Percentiles rank a stretch among this genome's conserved stretches.
Conservation (phyloP, 1,284 basidiomycete species). For the Rhodotorula sp. region DNA sequence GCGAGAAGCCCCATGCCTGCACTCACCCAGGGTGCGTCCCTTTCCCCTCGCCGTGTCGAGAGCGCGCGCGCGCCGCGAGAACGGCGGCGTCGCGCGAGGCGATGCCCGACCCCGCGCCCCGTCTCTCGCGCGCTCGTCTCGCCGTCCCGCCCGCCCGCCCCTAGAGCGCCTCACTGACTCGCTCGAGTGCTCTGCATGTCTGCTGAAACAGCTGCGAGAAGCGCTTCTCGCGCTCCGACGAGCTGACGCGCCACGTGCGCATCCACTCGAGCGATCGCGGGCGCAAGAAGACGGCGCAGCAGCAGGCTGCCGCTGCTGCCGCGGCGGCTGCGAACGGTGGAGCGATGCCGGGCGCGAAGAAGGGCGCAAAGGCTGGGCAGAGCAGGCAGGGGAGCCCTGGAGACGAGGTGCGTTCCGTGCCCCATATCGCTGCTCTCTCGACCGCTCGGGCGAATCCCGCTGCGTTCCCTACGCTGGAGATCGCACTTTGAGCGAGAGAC, state of each 20-base stretch:
- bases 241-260: slow-evolving; percentile 91
- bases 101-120: neutral
- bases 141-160: neutral
- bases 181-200: too few species aligned
- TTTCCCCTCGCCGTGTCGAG: neutral
- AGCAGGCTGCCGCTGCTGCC: slow-evolving; percentile 36
- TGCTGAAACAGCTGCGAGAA: slow-evolving; percentile 74
- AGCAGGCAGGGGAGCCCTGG: slow-evolving; percentile 16
- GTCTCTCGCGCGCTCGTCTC: neutral
- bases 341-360: neutral
- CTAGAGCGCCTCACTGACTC: neutral
- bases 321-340: slow-evolving; percentile 1
- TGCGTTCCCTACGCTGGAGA: neutral
- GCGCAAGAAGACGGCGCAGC: slow-evolving; percentile 40
- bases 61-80: too few species aligned
- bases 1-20: slow-evolving; percentile 95
- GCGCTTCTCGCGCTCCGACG: slow-evolving; percentile 94
- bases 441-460: neutral
- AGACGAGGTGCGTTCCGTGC: slow-evolving; percentile 14
- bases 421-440: neutral
- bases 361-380: slow-evolving; percentile 7
- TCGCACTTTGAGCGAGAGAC: neutral
- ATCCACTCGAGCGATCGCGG: slow-evolving; percentile 69
- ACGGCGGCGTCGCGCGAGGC: too few species aligned
- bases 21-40: slow-evolving; percentile 65